A percentile compares a stretch with the other conserved stretches of the same genome.
These are phyloP conservation scores for Myxozyma neotropica DNA, from an alignment of 805 yeast genomes.

Conservation along the genomic window DNA sequence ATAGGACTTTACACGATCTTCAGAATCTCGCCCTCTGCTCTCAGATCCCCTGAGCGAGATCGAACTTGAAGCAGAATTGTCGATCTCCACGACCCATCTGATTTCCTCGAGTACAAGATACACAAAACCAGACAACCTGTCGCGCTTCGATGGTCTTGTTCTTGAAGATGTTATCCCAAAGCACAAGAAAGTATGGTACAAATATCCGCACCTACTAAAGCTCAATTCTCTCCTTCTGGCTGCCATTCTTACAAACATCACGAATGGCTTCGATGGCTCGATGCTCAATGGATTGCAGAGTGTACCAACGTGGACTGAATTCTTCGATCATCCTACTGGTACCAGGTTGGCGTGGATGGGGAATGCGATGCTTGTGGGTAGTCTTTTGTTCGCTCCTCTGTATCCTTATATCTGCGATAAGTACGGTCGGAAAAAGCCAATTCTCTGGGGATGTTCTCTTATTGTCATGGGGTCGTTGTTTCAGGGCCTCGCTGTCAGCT, in stretches of 20 bases:
- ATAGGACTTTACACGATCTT: too few species aligned
- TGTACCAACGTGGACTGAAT: slow-evolving; percentile 47
- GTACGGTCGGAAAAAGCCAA: slow-evolving; percentile 46
- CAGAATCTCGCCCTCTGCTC: background rate
- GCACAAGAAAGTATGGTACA: slow-evolving; percentile 43
- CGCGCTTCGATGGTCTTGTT: slow-evolving; percentile 8
- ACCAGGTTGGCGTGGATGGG: slow-evolving; percentile 46
- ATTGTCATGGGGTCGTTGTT: slow-evolving; percentile 10
- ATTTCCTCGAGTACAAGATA: background rate
- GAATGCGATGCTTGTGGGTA: slow-evolving; percentile 51
- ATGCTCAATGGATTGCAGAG: slow-evolving; percentile 57
- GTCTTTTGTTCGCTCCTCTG: slow-evolving; percentile 34
- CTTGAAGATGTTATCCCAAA: slow-evolving; percentile 33
- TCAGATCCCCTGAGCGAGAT: too few species aligned
- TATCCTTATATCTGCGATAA: slow-evolving; percentile 44
- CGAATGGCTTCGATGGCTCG: slow-evolving; percentile 53
- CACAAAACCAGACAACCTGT: background rate
- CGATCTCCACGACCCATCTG: background rate
- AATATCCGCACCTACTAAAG: slow-evolving; percentile 45
- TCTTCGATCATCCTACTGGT: slow-evolving; percentile 48
- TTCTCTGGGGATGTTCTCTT: slow-evolving; percentile 8
- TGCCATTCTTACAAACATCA: slow-evolving; percentile 52
- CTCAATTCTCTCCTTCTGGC: slow-evolving; percentile 48
- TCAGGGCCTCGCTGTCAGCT: slow-evolving; percentile 14
- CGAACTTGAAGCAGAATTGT: too few species aligned